These are phyloP conservation scores for Penicillium paxilli DNA, from an alignment of 495 filamentous ascomycete genomes.

Conservation along the genomic window DNA sequence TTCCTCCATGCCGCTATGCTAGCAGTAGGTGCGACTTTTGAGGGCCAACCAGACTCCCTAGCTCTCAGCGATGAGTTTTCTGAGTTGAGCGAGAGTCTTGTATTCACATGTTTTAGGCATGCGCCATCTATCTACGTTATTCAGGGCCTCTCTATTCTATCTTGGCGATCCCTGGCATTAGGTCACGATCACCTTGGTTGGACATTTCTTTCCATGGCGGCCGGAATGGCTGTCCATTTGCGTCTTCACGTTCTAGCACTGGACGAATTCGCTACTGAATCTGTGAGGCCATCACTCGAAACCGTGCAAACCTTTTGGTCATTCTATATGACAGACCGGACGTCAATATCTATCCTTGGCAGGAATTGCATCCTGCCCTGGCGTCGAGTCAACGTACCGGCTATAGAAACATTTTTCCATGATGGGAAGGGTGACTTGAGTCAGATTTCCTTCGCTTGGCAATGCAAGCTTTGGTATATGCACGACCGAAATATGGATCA, in stretches of 20 bases:
- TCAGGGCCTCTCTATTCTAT: conserved; percentile 9
- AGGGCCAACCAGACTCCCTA: neutral
- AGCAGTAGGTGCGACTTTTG: conserved; percentile 10
- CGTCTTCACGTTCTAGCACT: conserved; percentile 9
- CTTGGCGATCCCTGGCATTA: conserved; percentile 7
- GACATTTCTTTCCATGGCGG: conserved; percentile 10
- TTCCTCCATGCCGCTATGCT: conserved; percentile 7
- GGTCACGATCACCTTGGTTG: conserved; percentile 11
- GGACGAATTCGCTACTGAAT: conserved; percentile 1
- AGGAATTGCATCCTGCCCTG: conserved; percentile 10
- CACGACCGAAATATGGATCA: conserved; percentile 13
- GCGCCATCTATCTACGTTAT: conserved; percentile 8
- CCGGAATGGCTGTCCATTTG: conserved; percentile 12
- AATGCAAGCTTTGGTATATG: conserved; percentile 15
- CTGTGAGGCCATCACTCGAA: neutral
- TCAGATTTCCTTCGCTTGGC: conserved; percentile 11
- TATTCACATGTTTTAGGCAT: conserved; percentile 8
- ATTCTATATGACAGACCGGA: conserved; percentile 12
- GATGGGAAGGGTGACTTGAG: neutral
- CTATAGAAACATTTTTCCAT: conserved; percentile 3
- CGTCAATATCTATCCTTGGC: conserved; percentile 9
- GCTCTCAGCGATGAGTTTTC: conserved; percentile 4
- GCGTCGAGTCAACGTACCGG: conserved; percentile 9
- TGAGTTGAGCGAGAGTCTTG: conserved; percentile 5
- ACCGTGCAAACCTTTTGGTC: conserved; percentile 11